Evolutionary conservation across 208 protist species (phyloP), one percentile per base, ranked within the genome.

Genomic region (Leptomonas pyrrhocoris): DNA sequence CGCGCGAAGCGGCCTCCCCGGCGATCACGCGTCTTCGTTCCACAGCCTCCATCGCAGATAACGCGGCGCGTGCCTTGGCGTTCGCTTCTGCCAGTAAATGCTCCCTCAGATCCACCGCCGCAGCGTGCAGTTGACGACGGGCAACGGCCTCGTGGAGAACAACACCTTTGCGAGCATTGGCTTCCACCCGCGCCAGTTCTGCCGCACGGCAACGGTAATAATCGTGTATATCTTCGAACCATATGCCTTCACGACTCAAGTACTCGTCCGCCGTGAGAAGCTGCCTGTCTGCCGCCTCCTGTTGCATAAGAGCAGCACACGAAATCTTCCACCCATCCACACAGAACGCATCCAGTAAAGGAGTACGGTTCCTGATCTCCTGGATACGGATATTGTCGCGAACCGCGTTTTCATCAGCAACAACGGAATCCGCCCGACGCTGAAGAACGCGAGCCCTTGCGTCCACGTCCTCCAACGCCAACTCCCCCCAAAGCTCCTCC

Each of bases 1-100:
- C 43, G 18, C 34, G n/a, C n/a, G 1, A 8, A 7, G n/a, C 53
- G 4, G 51, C 48, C 30, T 59, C 18, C 11, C 15, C 48, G 9
- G 6, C 18, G 25, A 15, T 38, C 27, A 21, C 3, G 38, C 13
- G 49, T 19, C 9, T 31, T 48, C 49, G 58, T 11, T n/a, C 55
- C n/a, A 19, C 68, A 21, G 30, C 50, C 51, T 73, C 73, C 38
- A 43, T 66, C 7, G 23, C 49, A 2, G 13, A 18, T 7, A 57
- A 18, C 12, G 34, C 15, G 6, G 25, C 28, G 13, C 3, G 4
- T 18, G 53, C 53, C 12, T 40, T 40, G 28, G 28, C 53, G 28
- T 31, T 8, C 19, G 18, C 15, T 57, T 57, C 53, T 7, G 28
- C 30, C 6, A 34, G 15, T 11, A 9, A 27, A 15, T 57, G 53